Evolutionary conservation across 2,329 filamentous ascomycete species (phyloP).

Genomic region (Arthroderma sp.): DNA sequence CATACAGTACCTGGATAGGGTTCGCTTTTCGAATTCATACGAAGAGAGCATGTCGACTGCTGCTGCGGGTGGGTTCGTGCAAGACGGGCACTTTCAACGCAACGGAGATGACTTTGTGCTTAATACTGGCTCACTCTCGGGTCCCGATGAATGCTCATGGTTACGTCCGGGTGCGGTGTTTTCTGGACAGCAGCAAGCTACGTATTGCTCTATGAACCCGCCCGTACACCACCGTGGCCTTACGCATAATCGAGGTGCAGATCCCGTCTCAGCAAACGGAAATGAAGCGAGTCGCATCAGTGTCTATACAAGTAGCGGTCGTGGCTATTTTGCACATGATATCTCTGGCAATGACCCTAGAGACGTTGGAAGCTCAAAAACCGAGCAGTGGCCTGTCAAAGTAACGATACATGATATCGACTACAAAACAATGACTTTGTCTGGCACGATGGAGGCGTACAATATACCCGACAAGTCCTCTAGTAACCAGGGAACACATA

Average conservation of each 20-base stretch:
- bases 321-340: slow-evolving; percentile 23
- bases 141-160: slow-evolving; percentile 46
- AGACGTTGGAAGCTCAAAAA: slow-evolving; percentile 18
- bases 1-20: slow-evolving; percentile 47
- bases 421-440: slow-evolving; percentile 46
- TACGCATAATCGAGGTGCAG: slow-evolving; percentile 16
- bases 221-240: slow-evolving; percentile 18
- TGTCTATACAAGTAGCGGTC: slow-evolving; percentile 25
- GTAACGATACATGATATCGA: slow-evolving; percentile 53
- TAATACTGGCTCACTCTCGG: slow-evolving; percentile 38
- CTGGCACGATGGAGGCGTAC: slow-evolving; percentile 58
- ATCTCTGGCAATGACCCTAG: slow-evolving; percentile 11
- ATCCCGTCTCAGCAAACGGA: slow-evolving; percentile 25
- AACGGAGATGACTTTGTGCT: slow-evolving; percentile 46
- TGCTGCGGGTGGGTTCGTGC: slow-evolving; percentile 40
- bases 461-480: slow-evolving; percentile 46
- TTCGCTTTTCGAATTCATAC: slow-evolving; percentile 40
- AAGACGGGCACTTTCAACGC: slow-evolving; percentile 39
- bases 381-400: slow-evolving; percentile 54
- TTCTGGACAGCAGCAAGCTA: slow-evolving; percentile 48
- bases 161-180: slow-evolving; percentile 48
- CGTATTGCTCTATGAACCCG: slow-evolving; percentile 17
- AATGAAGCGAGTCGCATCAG: slow-evolving; percentile 21
- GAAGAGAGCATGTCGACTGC: slow-evolving; percentile 43
- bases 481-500: slow-evolving; percentile 33